Percentiles rank a stretch among this genome's conserved stretches.
Conservation (phyloP, 1,284 basidiomycete genomes). For the Abortiporus biennis region DNA sequence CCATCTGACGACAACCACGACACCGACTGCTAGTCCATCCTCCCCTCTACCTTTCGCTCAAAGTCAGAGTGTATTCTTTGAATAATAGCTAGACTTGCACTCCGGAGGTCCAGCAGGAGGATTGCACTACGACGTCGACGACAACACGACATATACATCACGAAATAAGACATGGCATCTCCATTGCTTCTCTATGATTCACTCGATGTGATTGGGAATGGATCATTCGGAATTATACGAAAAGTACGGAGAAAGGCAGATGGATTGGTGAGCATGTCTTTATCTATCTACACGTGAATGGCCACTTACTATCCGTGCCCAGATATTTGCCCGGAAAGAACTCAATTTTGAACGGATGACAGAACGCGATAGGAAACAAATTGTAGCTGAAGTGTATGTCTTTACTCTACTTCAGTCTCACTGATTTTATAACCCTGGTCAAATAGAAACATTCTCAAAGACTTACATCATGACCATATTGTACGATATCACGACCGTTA, state of each 20-base stretch:
- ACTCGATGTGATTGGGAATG: conserved; percentile 90
- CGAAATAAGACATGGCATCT: too few relatives aligned
- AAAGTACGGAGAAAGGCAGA: conserved; percentile 86
- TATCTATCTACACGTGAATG: neutral
- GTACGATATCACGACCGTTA: conserved; percentile 90
- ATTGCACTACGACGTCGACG: too few relatives aligned
- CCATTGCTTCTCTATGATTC: conserved; percentile 62
- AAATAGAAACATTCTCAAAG: conserved; percentile 93
- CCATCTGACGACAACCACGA: too few relatives aligned
- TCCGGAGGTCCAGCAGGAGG: too few relatives aligned
- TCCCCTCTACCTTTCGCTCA: too few relatives aligned
- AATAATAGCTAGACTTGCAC: too few relatives aligned
- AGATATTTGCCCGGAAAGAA: conserved; percentile 91
- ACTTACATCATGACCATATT: conserved; percentile 90
- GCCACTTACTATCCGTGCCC: conserved; percentile 3
- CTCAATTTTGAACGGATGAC: conserved; percentile 95
- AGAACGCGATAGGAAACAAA: conserved; percentile 89
- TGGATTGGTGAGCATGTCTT: conserved; percentile 58
- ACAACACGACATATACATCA: too few relatives aligned
- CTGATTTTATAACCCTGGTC: neutral
- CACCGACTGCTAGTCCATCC: too few relatives aligned
- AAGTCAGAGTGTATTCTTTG: too few relatives aligned
- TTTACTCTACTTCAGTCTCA: neutral
- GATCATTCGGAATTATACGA: conserved; percentile 95
- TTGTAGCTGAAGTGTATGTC: conserved; percentile 82